Conservation (phyloP, 495 filamentous ascomycete genomes). For the Mytilinidion resinicola region DNA sequence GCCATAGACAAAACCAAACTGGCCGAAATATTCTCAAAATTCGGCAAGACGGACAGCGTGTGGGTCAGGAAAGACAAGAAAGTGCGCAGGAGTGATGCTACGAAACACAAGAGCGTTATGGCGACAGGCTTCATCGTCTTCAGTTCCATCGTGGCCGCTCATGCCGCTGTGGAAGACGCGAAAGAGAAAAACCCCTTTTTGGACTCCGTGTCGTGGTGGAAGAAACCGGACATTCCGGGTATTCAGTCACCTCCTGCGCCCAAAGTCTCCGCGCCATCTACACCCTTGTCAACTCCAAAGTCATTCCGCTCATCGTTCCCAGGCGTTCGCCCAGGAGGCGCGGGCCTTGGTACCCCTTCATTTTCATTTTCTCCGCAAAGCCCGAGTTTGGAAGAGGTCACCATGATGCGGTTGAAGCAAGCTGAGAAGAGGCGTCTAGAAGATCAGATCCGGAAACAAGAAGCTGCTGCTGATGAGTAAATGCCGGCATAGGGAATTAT, state of each 20-base stretch:
- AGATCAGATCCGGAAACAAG: conserved; percentile 49
- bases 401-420: conserved; percentile 55
- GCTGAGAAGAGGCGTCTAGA: conserved; percentile 53
- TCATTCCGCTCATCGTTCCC: conserved; percentile 21
- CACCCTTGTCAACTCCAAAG: conserved; percentile 16
- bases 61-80: conserved; percentile 53
- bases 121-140: conserved; percentile 53
- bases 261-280: conserved; percentile 27
- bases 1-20: conserved; percentile 45
- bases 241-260: conserved; percentile 10
- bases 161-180: conserved; percentile 53
- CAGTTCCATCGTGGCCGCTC: conserved; percentile 53
- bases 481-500: no score
- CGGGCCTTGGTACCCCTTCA: conserved; percentile 12
- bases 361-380: conserved; percentile 40
- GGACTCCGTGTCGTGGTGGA: conserved; percentile 54
- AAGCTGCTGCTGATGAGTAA: conserved; percentile 23
- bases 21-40: conserved; percentile 43
- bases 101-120: conserved; percentile 49
- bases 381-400: conserved; percentile 53
- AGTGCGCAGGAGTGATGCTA: conserved; percentile 41
- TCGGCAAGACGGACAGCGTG: conserved; percentile 51
- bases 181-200: conserved; percentile 43
- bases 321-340: conserved; percentile 4
- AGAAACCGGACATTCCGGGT: conserved; percentile 37